Base-by-base conservation (phyloP, 1,284 basidiomycete species). In the Peniophora sp. region DNA sequence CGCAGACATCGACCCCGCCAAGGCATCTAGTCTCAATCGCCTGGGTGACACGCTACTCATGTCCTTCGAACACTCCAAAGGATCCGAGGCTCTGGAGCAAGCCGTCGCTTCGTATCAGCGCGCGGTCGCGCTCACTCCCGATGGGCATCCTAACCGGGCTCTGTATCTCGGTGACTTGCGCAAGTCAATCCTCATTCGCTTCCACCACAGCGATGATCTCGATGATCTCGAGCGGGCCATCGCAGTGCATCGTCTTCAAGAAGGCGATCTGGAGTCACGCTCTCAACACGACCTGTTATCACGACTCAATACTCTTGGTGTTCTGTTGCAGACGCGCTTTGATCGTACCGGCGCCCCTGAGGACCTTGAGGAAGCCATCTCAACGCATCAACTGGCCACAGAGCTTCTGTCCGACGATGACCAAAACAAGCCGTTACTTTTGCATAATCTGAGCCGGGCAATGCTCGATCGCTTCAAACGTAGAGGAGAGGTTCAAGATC, bases 281-380 rank as follows among this genome's bases (percentile, higher is more conserved):
- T 36, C 3, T 22, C 47, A 3, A 50, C 36, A 6, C 47, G 48
- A 24, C 35, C 50, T 14, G 23, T 44, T 24, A 37, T 41, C 32
- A 37, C 47, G 11, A 37, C 51, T 65, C 23, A 54, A 55, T 48
- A 57, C 57, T 41, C 51, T 68, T 27, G 66, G 64, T 15, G 55
- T 49, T 27, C 58, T 63, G 5, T 49, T 66, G 44, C 58, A 60
- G 46, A 53, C 60, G 34, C 62, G 62, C n/a, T n/a, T n/a, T n/a
- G n/a, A n/a, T n/a, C n/a, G n/a, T n/a, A n/a, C n/a, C n/a, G n/a
- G n/a, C n/a, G n/a, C n/a, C n/a, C n/a, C n/a, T n/a, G n/a, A n/a
- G n/a, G n/a, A n/a, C n/a, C n/a, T n/a, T n/a, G n/a, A n/a, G n/a
- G n/a, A n/a, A n/a, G n/a, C n/a, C n/a, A n/a, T n/a, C n/a, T n/a